Conservation (phyloP, 116 monocot species). For the Posidonia oceanica region DNA sequence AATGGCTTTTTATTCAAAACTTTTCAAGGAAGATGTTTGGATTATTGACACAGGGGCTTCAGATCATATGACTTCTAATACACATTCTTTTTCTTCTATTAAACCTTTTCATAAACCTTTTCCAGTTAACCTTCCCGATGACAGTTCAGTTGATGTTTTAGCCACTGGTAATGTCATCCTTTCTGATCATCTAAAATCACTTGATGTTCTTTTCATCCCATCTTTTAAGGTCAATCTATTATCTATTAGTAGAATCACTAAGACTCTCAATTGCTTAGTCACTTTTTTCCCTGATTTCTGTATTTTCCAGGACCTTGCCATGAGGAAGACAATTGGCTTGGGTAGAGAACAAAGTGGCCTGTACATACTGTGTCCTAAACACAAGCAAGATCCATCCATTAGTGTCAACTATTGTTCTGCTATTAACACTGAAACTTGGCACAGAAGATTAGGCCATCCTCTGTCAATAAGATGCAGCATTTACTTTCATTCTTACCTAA, state of each 20-base stretch:
- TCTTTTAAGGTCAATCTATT: not conserved
- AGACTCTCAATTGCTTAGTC: not conserved
- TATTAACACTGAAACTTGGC: not conserved
- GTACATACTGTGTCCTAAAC: not conserved
- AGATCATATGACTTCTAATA: not conserved
- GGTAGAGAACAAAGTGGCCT: not conserved
- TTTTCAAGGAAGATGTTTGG: not conserved
- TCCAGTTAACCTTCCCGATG: not conserved
- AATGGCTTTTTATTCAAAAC: not conserved
- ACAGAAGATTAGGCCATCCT: not conserved
- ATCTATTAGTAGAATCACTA: not conserved
- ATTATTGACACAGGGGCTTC: not conserved
- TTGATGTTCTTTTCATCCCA: not conserved
- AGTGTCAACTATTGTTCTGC: not conserved
- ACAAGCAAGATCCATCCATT: fast-evolving
- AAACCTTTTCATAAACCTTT: not conserved
- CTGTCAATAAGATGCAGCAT: too few relatives aligned
- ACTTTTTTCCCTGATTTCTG: not conserved
- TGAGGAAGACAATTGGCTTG: not conserved
- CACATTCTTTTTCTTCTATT: not conserved
- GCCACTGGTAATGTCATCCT: not conserved
- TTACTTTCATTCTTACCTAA: not conserved
- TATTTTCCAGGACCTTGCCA: not conserved
- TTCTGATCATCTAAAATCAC: not conserved
- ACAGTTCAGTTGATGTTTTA: too few relatives aligned